Percentiles rank a stretch among this genome's conserved stretches.
phyloP scores from a whole-genome alignment of 1,139 yeast genomes.

The Hansenula sp. region DNA sequence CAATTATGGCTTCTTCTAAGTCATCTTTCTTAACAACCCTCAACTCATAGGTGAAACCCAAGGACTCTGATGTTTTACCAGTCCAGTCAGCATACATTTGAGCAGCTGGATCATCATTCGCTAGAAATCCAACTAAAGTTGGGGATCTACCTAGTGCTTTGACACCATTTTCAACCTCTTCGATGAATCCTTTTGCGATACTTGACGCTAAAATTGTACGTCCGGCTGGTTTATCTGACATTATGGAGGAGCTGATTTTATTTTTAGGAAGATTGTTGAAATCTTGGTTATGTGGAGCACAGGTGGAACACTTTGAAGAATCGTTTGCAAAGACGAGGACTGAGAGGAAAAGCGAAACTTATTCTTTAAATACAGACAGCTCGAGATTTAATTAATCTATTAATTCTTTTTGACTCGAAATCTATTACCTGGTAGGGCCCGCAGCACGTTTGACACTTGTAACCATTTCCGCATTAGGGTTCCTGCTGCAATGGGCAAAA shows the following conservation, averaged over 20 bases:
- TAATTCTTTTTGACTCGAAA: background rate
- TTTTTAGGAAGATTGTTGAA: background rate
- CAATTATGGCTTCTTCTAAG: constrained; percentile 76
- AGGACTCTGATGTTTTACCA: constrained; percentile 77
- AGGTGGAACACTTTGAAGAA: too few relatives aligned
- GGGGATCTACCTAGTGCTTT: constrained; percentile 51
- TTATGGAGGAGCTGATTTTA: background rate
- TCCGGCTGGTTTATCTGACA: constrained; percentile 39
- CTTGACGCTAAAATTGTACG: constrained; percentile 84
- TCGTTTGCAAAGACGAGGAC: too few relatives aligned
- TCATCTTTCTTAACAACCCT: constrained; percentile 72
- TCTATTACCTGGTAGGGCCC: background rate
- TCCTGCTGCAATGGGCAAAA: too few relatives aligned
- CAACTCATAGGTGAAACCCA: constrained; percentile 84
- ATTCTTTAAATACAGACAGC: background rate
- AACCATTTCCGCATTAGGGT: too few relatives aligned
- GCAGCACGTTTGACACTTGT: background rate
- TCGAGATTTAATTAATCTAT: background rate
- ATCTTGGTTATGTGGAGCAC: background rate
- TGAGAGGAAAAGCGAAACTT: background rate
- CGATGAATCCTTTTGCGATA: constrained; percentile 76
- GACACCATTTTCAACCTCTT: constrained; percentile 66
- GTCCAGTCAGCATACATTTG: constrained; percentile 96
- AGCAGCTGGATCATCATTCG: constrained; percentile 94
- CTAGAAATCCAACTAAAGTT: constrained; percentile 82